A percentile compares a stretch with the other conserved stretches of the same genome.
Conservation (phyloP, 2,329 filamentous ascomycete genomes). For the Epichloe baconii region DNA sequence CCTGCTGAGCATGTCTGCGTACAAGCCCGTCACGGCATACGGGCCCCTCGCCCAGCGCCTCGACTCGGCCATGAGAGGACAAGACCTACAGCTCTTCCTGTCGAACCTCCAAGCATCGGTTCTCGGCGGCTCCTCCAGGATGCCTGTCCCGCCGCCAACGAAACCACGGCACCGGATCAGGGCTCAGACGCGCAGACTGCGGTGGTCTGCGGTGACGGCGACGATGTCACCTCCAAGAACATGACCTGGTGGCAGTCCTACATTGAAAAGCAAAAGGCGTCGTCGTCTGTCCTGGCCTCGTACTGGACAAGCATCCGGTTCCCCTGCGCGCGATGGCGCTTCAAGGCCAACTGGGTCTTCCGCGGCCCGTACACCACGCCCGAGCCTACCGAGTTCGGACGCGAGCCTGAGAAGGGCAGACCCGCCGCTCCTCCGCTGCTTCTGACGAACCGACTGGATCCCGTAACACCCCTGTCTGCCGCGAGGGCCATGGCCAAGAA, state of each 20-base stretch:
- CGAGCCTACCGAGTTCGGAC: slow-evolving; percentile 8
- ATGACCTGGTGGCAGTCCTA: slow-evolving; percentile 17
- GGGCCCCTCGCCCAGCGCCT: slow-evolving; percentile 6
- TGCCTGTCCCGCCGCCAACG: slow-evolving; percentile 9
- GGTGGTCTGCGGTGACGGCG: slow-evolving; percentile 25
- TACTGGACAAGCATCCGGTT: slow-evolving; percentile 24
- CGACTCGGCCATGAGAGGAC: slow-evolving; percentile 10
- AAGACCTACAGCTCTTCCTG: slow-evolving; percentile 5
- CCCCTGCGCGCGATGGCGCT: slow-evolving; percentile 24
- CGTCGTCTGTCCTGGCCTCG: slow-evolving; percentile 19
- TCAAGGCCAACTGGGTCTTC: slow-evolving; percentile 28
- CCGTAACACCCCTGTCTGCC: slow-evolving; percentile 28
- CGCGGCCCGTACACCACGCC: slow-evolving; percentile 21
- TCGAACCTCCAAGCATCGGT: background rate
- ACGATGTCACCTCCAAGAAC: slow-evolving; percentile 10
- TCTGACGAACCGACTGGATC: slow-evolving; percentile 28
- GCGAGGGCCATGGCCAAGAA: slow-evolving; percentile 7
- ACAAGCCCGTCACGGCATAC: slow-evolving; percentile 14
- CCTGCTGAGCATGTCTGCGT: slow-evolving; percentile 17
- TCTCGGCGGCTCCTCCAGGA: slow-evolving; percentile 10
- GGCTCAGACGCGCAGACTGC: slow-evolving; percentile 13
- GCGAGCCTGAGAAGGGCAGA: slow-evolving; percentile 10
- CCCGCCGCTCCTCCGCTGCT: slow-evolving; percentile 31
- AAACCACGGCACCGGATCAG: background rate
- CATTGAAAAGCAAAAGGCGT: slow-evolving; percentile 12